These are phyloP conservation scores for Jatropha multifida DNA, from an alignment of 441 rosid genomes.

Conservation along the genomic window DNA sequence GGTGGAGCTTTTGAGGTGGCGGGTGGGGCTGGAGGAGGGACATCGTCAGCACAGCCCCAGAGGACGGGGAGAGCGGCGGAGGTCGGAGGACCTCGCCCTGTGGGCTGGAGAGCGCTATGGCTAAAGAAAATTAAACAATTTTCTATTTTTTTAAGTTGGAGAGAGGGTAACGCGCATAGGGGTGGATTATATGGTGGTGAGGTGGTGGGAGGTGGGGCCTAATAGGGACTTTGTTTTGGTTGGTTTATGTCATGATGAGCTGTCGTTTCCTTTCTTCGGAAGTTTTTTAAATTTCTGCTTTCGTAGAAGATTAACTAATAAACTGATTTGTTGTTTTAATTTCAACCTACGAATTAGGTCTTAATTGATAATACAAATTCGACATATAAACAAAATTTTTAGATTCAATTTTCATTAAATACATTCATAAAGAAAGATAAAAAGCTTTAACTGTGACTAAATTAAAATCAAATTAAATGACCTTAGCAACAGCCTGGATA, in stretches of 20 bases:
- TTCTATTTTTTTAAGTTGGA: neutral
- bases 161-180: neutral
- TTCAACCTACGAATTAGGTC: too few species aligned
- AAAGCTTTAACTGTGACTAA: too few species aligned
- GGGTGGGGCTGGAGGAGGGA: conserved; percentile 22
- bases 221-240: conserved; percentile 13
- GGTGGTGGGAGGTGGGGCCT: conserved; percentile 30
- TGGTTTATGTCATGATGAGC: conserved; percentile 34
- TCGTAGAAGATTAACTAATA: neutral
- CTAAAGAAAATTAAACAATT: conserved; percentile 14
- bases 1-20: neutral
- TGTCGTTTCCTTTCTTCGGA: conserved; percentile 26
- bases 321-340: too few species aligned
- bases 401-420: too few species aligned
- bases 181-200: conserved; percentile 18
- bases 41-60: conserved; percentile 37
- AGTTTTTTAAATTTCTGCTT: neutral
- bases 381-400: too few species aligned
- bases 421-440: too few species aligned
- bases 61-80: conserved; percentile 40
- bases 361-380: too few species aligned
- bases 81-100: conserved; percentile 53
- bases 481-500: too few species aligned
- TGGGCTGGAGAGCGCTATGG: conserved; percentile 42
- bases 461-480: too few species aligned